Percentiles rank a stretch among this genome's conserved stretches.
Evolutionary conservation across 2,329 filamentous ascomycete genomes (phyloP).

Genomic region (Gaeumannomyces sp.): DNA sequence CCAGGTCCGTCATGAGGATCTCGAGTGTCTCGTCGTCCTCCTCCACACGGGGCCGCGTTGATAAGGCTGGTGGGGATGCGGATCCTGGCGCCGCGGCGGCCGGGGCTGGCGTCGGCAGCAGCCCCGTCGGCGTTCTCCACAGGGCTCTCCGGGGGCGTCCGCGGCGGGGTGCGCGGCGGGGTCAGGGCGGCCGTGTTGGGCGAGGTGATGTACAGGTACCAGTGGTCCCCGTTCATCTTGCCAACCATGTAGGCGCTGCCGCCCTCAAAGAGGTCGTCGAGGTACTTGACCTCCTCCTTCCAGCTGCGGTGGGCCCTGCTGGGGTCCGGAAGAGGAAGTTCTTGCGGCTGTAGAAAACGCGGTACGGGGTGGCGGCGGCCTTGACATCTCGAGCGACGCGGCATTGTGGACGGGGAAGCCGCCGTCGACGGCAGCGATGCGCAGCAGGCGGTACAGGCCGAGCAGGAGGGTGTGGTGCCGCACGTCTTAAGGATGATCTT

Average conservation of each 20-base stretch:
- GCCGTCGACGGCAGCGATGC: constrained; percentile 80
- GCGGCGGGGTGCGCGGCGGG: constrained; percentile 70
- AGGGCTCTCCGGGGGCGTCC: constrained; percentile 26
- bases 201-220: constrained; percentile 95
- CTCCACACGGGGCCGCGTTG: constrained; percentile 29
- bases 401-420: constrained; percentile 82
- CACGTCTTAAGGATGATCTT: constrained; percentile 99
- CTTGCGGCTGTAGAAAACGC: constrained; percentile 98
- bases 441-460: constrained; percentile 82
- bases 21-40: constrained; percentile 69
- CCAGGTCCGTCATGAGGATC: constrained; percentile 67
- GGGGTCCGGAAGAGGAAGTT: constrained; percentile 93
- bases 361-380: constrained; percentile 80
- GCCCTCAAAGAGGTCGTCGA: constrained; percentile 85
- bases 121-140: not conserved
- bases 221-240: constrained; percentile 99
- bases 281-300: constrained; percentile 88
- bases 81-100: constrained; percentile 22
- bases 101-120: not conserved
- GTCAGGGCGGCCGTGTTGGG: constrained; percentile 68
- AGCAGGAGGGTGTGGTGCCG: constrained; percentile 87
- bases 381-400: constrained; percentile 59
- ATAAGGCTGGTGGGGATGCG: constrained; percentile 46
- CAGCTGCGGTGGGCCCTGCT: constrained; percentile 95
- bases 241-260: constrained; percentile 99